A percentile compares a stretch with the other conserved stretches of the same genome.
Conservation (phyloP, 176 grass and related monocot genomes). For the Oryza punctata region DNA sequence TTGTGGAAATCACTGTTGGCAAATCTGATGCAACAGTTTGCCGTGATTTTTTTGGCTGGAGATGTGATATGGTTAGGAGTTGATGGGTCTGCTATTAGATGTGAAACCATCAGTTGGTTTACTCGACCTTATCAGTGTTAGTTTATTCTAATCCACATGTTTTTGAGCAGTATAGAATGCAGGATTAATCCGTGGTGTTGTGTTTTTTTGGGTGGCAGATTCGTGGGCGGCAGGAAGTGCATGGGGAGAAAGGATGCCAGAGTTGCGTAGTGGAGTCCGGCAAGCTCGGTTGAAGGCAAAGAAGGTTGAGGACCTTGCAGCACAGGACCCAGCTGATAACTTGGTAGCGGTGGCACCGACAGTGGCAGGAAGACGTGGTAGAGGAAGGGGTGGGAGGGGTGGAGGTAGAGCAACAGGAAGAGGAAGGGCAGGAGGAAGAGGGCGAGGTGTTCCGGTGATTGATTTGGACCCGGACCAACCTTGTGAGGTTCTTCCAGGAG, state of each 20-base stretch:
- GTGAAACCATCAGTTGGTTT: not conserved
- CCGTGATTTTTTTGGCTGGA: constrained; percentile 12
- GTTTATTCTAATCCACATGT: constrained; percentile 8
- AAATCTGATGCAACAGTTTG: constrained; percentile 13
- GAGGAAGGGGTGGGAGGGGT: constrained; percentile 79
- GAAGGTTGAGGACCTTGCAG: constrained; percentile 60
- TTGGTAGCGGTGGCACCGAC: constrained; percentile 49
- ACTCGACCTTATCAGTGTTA: not conserved
- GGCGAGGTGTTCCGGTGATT: constrained; percentile 62
- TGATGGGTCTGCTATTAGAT: not conserved
- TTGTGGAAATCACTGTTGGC: constrained; percentile 1
- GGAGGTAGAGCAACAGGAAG: constrained; percentile 61
- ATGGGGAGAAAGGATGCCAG: constrained; percentile 98
- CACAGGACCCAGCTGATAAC: constrained; percentile 59
- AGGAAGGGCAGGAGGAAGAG: constrained; percentile 66
- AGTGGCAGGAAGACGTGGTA: constrained; percentile 61
- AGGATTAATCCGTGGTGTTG: not conserved
- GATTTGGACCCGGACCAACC: constrained; percentile 84
- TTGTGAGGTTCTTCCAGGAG: constrained; percentile 60
- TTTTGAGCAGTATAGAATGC: constrained; percentile 23
- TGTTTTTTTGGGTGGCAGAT: constrained; percentile 34
- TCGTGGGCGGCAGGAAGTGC: constrained; percentile 61
- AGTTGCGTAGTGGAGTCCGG: constrained; percentile 89
- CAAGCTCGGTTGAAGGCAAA: constrained; percentile 82
- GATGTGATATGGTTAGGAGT: not conserved